Conservation (phyloP, 108 stramenopile genomes). For the Nannochloropsis gaditana region DNA sequence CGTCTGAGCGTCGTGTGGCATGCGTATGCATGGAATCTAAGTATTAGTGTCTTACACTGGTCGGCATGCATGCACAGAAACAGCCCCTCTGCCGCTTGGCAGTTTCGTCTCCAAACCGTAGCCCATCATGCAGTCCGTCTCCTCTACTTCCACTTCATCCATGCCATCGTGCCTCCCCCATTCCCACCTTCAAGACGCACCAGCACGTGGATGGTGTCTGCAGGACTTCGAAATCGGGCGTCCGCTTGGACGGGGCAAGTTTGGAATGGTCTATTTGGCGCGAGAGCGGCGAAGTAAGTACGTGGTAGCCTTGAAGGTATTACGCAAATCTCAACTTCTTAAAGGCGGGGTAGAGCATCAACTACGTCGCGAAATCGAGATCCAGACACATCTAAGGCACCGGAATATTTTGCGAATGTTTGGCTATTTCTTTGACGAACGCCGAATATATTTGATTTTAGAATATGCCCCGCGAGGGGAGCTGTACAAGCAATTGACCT, state of each 20-base stretch:
- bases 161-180: background rate
- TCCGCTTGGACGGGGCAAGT: conserved; percentile 93
- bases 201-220: conserved; percentile 60
- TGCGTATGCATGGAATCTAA: too few species aligned
- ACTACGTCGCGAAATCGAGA: conserved; percentile 96
- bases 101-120: too few species aligned
- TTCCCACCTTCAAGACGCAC: background rate
- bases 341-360: conserved; percentile 95
- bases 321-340: conserved; percentile 88
- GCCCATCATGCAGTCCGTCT: background rate
- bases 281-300: conserved; percentile 82
- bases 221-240: conserved; percentile 97
- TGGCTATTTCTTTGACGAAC: conserved; percentile 94
- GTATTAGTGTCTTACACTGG: too few species aligned
- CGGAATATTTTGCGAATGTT: conserved; percentile 92
- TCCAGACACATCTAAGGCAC: conserved; percentile 91
- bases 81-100: background rate
- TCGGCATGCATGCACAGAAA: background rate
- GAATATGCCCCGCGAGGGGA: conserved; percentile 94
- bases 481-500: conserved; percentile 82
- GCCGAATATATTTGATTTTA: conserved; percentile 92
- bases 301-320: conserved; percentile 97
- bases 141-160: conserved; percentile 12
- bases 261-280: conserved; percentile 90
- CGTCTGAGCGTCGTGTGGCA: too few species aligned